phyloP scores from a whole-genome alignment of 805 yeast species.

The Maudiozyma saulgeensis region DNA sequence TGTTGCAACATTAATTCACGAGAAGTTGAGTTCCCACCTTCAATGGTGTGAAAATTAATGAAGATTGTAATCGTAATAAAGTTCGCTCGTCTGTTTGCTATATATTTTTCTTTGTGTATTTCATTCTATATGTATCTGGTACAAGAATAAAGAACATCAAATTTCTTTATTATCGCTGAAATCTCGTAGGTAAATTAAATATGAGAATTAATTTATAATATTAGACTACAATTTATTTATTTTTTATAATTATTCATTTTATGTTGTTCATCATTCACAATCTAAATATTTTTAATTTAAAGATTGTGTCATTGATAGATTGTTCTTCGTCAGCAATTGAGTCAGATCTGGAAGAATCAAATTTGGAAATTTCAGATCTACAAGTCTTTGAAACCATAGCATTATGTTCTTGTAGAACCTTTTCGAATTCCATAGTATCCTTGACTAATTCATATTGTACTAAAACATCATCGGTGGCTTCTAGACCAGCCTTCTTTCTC shows the following conservation, averaged over 20 bases:
- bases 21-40: no score
- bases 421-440: constrained; percentile 53
- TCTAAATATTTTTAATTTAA: constrained; percentile 68
- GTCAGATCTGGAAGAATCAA: constrained; percentile 34
- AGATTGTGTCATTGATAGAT: constrained; percentile 65
- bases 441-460: constrained; percentile 67
- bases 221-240: background rate
- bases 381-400: constrained; percentile 70
- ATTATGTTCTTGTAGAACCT: constrained; percentile 52
- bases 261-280: constrained; percentile 30
- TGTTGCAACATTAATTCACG: no score
- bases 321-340: constrained; percentile 86
- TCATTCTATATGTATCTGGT: no score
- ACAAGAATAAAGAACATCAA: no score
- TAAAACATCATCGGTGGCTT: constrained; percentile 87
- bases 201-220: background rate
- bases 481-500: constrained; percentile 91
- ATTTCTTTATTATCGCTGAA: no score
- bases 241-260: background rate
- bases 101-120: no score
- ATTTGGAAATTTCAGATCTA: constrained; percentile 41
- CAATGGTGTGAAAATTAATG: no score
- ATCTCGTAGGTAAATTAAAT: background rate
- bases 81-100: no score
- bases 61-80: no score